phyloP scores from a whole-genome alignment of 495 filamentous ascomycete genomes.

The Annulohypoxylon nitens region DNA sequence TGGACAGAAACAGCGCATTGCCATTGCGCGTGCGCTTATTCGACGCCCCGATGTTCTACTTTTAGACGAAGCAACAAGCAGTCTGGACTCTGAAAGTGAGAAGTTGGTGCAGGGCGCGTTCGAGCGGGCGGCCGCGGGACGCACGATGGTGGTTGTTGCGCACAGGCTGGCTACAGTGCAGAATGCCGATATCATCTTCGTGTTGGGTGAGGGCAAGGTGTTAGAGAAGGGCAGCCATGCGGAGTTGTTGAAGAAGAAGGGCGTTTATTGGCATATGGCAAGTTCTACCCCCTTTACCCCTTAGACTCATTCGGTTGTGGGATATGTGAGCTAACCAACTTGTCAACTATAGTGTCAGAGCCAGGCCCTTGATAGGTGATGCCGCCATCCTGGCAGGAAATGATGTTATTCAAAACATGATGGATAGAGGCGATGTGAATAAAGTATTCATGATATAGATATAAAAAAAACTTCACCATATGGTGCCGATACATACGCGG shows the following conservation, averaged over 20 bases:
- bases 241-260: constrained; percentile 64
- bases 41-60: constrained; percentile 79
- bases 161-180: constrained; percentile 71
- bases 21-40: constrained; percentile 83
- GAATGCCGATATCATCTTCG: constrained; percentile 71
- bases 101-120: constrained; percentile 79
- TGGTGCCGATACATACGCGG: background rate
- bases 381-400: background rate
- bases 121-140: constrained; percentile 70
- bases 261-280: constrained; percentile 69
- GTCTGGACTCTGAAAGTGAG: constrained; percentile 82
- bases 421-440: background rate
- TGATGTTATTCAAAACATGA: background rate
- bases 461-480: background rate
- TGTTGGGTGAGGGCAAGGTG: constrained; percentile 69
- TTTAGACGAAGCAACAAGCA: constrained; percentile 85
- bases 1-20: constrained; percentile 84
- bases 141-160: constrained; percentile 84
- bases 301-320: background rate
- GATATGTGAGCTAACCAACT: constrained; percentile 2
- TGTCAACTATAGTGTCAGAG: constrained; percentile 45
- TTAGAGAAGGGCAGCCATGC: constrained; percentile 68
- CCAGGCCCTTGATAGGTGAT: constrained; percentile 49
- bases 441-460: background rate
- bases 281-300: constrained; percentile 30